Conservation (phyloP, 192 early-diverging fungal genomes). For the Gigaspora rosea region DNA sequence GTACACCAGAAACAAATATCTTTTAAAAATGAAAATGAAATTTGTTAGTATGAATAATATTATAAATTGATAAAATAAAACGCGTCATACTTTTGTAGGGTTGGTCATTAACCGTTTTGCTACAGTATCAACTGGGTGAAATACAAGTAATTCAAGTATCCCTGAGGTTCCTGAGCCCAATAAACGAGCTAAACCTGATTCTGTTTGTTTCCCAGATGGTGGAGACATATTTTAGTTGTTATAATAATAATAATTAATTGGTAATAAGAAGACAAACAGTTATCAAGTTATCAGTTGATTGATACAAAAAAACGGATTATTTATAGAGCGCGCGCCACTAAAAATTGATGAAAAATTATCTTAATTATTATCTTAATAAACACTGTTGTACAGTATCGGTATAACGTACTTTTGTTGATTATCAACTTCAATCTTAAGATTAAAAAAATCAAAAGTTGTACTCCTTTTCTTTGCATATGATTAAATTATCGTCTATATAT, state of each 20-base stretch:
- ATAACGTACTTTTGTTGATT: no score
- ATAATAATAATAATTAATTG: neutral
- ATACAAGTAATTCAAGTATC: conserved; percentile 91
- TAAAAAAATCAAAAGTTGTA: no score
- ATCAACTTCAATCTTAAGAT: no score
- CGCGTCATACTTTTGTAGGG: conserved; percentile 66
- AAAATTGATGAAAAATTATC: no score
- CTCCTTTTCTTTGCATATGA: no score
- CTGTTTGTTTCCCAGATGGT: conserved; percentile 66
- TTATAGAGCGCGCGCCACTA: no score
- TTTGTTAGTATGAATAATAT: neutral
- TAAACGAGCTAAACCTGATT: conserved; percentile 87
- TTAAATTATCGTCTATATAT: no score
- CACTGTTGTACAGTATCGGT: no score
- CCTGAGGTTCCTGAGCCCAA: conserved; percentile 90
- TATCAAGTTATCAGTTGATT: no score
- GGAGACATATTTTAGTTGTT: conserved; percentile 44
- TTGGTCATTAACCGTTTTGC: conserved; percentile 99
- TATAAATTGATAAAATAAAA: neutral
- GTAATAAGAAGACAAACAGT: no score
- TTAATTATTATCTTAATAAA: no score
- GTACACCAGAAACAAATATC: conserved; percentile 71
- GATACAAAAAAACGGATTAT: no score
- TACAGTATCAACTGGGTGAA: conserved; percentile 98
- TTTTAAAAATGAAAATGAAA: conserved; percentile 31